Percentiles rank a stretch among this genome's conserved stretches.
These are phyloP conservation scores for Didymella pomorum DNA, from an alignment of 2,329 filamentous ascomycete species.

Conservation along the genomic window DNA sequence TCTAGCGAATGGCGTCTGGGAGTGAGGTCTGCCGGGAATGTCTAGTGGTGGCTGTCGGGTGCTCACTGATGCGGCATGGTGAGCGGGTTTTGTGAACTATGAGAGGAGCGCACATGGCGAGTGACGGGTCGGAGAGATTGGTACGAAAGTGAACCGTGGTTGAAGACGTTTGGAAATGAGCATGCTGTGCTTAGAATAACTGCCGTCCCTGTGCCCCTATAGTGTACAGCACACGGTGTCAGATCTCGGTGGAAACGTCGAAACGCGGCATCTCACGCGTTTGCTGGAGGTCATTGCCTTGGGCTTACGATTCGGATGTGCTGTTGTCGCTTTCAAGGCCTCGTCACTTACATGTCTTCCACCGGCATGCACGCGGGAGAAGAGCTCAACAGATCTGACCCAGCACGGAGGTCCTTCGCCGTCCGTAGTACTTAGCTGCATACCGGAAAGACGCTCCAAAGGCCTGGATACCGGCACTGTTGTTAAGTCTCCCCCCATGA, in stretches of 20 bases:
- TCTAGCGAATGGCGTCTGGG: conserved; percentile 13
- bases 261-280: background rate
- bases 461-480: conserved; percentile 2
- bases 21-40: background rate
- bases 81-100: conserved; percentile 3
- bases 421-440: conserved; percentile 19
- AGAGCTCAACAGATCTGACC: conserved; percentile 15
- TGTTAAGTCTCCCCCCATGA: background rate
- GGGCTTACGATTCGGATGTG: background rate
- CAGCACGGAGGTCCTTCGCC: conserved; percentile 12
- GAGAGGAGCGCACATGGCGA: conserved; percentile 5
- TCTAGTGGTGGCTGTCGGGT: background rate
- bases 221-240: background rate
- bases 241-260: background rate
- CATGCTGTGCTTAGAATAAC: background rate
- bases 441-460: background rate
- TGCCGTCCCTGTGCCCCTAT: conserved; percentile 4
- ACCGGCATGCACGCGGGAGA: background rate
- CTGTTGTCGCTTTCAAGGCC: background rate
- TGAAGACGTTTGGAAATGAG: conserved; percentile 7
- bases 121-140: conserved; percentile 2
- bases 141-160: conserved; percentile 6
- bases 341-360: conserved; percentile 5
- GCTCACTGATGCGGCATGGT: background rate
- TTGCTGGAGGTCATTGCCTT: background rate